phyloP scores from a whole-genome alignment of 2,329 filamentous ascomycete species.

The Penicillium sp. region DNA sequence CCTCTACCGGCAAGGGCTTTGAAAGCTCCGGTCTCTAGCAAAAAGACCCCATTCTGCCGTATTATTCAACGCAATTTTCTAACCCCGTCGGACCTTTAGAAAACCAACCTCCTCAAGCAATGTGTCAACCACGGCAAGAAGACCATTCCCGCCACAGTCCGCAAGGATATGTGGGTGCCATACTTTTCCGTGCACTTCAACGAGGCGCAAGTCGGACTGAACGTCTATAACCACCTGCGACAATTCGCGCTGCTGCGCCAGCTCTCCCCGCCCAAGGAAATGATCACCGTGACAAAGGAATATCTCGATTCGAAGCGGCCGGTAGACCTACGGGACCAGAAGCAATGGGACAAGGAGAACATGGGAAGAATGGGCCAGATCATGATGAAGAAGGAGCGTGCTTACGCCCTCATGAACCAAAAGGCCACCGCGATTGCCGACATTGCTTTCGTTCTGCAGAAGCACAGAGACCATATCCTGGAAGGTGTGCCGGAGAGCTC shows the following conservation, averaged over 20 bases:
- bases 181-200: constrained; percentile 59
- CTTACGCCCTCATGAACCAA: constrained; percentile 60
- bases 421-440: constrained; percentile 63
- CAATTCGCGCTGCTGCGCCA: constrained; percentile 62
- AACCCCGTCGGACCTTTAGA: constrained; percentile 34
- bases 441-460: constrained; percentile 54
- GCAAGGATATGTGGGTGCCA: constrained; percentile 63
- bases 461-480: constrained; percentile 45
- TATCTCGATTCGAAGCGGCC: constrained; percentile 41
- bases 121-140: constrained; percentile 64
- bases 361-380: constrained; percentile 43
- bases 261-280: constrained; percentile 46
- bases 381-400: constrained; percentile 50
- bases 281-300: constrained; percentile 47
- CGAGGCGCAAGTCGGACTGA: constrained; percentile 49
- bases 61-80: constrained; percentile 3
- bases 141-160: constrained; percentile 55
- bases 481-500: constrained; percentile 28
- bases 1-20: too few relatives aligned
- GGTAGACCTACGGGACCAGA: constrained; percentile 37
- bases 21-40: not conserved
- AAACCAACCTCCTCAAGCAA: constrained; percentile 54
- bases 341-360: constrained; percentile 43
- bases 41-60: not conserved
- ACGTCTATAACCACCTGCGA: constrained; percentile 57